Evolutionary conservation across 371 early-diverging fungal genomes (phyloP).

Genomic region (Saksenaea vasiformis): DNA sequence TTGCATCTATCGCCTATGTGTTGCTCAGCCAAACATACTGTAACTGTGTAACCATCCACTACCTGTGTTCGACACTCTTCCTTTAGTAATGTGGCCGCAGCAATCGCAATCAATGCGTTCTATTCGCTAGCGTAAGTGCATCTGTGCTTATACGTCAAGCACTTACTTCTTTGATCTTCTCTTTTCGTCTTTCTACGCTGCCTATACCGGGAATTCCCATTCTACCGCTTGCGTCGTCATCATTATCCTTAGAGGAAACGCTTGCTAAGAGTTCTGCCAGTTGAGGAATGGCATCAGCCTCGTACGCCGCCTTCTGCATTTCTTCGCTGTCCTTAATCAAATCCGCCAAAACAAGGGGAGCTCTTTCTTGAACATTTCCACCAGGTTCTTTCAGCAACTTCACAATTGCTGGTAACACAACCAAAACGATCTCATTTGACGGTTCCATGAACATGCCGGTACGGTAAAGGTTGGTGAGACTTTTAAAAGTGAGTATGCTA

Average conservation of each 20-base stretch:
- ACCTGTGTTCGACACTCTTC: constrained; percentile 83
- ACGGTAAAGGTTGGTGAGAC: constrained; percentile 72
- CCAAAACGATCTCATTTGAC: constrained; percentile 56
- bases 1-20: constrained; percentile 70
- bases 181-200: constrained; percentile 58
- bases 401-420: constrained; percentile 78
- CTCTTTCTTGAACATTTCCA: constrained; percentile 65
- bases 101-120: constrained; percentile 76
- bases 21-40: background rate
- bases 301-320: constrained; percentile 80
- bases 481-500: constrained; percentile 21
- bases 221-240: constrained; percentile 35
- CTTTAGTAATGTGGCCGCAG: constrained; percentile 70
- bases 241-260: constrained; percentile 41
- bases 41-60: background rate
- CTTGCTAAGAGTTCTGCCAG: constrained; percentile 63
- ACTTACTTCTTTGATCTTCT: constrained; percentile 66
- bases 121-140: constrained; percentile 21
- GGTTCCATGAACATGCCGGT: constrained; percentile 61
- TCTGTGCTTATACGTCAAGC: background rate
- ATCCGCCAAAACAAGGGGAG: constrained; percentile 74
- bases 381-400: constrained; percentile 65
- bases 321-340: constrained; percentile 75
- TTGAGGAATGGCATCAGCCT: constrained; percentile 74
- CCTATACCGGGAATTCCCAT: constrained; percentile 47